phyloP scores from a whole-genome alignment of 306 rosid species.

The Lathyrus tuberosus region DNA sequence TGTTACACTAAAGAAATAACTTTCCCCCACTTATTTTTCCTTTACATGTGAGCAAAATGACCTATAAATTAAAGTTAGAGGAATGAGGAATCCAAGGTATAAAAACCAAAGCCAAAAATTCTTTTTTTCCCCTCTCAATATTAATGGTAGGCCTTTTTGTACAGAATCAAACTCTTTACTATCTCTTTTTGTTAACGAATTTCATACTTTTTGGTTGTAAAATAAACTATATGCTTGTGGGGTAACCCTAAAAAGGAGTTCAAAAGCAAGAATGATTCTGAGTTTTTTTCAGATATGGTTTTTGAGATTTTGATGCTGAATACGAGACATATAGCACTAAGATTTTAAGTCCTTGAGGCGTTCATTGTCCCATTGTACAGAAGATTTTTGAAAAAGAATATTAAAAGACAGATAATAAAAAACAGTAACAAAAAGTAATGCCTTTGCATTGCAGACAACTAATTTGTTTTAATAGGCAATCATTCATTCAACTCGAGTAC shows the following conservation, averaged over 20 bases:
- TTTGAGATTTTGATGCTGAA: slow-evolving; percentile 77
- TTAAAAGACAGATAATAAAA: slow-evolving; percentile 39
- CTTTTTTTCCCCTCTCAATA: slow-evolving; percentile 45
- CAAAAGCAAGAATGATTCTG: slow-evolving; percentile 79
- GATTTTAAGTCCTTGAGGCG: slow-evolving; percentile 52
- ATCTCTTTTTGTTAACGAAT: slow-evolving; percentile 45
- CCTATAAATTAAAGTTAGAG: slow-evolving; percentile 59
- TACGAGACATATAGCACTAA: slow-evolving; percentile 66
- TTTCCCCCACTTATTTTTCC: slow-evolving; percentile 38
- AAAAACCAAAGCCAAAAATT: slow-evolving; percentile 67
- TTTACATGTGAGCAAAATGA: slow-evolving; percentile 47
- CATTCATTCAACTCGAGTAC: too few species aligned
- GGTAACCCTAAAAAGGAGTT: slow-evolving; percentile 61
- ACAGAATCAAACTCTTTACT: slow-evolving; percentile 53
- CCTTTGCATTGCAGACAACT: slow-evolving; percentile 22
- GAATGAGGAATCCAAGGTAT: slow-evolving; percentile 74
- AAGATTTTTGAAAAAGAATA: slow-evolving; percentile 28
- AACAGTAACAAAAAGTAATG: slow-evolving; percentile 44
- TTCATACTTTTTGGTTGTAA: slow-evolving; percentile 58
- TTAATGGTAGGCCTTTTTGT: slow-evolving; percentile 40
- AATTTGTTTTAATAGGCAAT: too few species aligned
- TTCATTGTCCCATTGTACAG: slow-evolving; percentile 56
- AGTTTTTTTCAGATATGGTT: slow-evolving; percentile 50
- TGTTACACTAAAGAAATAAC: slow-evolving; percentile 34
- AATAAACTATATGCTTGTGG: slow-evolving; percentile 55